phyloP scores from a whole-genome alignment of 1,284 basidiomycete genomes.

The Papiliotrema nemorosa region DNA sequence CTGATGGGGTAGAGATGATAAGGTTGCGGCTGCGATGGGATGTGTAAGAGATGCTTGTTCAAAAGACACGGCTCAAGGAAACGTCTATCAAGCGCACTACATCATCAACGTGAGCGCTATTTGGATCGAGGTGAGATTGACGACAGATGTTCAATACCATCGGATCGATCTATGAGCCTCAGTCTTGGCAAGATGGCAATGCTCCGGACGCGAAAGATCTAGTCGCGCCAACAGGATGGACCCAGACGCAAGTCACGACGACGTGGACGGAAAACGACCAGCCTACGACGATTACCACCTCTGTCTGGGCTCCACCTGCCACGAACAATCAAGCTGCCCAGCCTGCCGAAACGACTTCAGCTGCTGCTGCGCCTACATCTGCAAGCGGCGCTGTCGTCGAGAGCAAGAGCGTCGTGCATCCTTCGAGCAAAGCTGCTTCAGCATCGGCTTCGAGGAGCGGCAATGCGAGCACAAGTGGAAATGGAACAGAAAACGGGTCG shows the following conservation, averaged over 20 bases:
- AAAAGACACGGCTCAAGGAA: slow-evolving; percentile 12
- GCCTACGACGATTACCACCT: slow-evolving; percentile 2
- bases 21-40: slow-evolving; percentile 6
- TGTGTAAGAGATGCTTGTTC: slow-evolving; percentile 17
- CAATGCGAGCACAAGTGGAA: neutral
- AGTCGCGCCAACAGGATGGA: slow-evolving; percentile 1
- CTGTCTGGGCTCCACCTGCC: slow-evolving; percentile 3
- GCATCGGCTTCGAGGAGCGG: neutral
- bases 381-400: neutral
- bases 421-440: neutral
- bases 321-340: neutral
- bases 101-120: slow-evolving; percentile 23
- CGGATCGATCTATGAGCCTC: slow-evolving; percentile 26
- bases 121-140: neutral
- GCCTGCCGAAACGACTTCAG: neutral
- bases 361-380: neutral
- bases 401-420: neutral
- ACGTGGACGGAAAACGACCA: neutral
- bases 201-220: slow-evolving; percentile 1
- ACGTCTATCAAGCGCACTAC: slow-evolving; percentile 26
- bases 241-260: neutral
- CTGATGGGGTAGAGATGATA: neutral
- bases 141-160: slow-evolving; percentile 27
- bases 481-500: neutral
- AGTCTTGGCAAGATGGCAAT: slow-evolving; percentile 6